Conservation (phyloP, 1,139 yeast genomes). For the Nadsonia commutata region DNA sequence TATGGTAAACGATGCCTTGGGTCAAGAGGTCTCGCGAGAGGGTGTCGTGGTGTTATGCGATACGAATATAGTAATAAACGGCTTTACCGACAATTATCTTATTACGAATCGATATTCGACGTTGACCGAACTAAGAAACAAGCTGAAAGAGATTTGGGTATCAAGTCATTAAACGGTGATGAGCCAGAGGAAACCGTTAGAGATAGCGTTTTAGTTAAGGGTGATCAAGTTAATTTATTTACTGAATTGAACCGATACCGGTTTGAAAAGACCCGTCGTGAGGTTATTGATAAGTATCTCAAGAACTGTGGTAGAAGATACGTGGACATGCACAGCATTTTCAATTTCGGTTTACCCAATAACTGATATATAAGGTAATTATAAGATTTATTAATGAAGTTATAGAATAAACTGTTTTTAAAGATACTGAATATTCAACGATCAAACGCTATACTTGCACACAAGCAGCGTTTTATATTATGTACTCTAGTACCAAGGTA, state of each 20-base stretch:
- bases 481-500: no score
- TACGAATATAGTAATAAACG: slow-evolving; percentile 66
- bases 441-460: no score
- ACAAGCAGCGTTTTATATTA: no score
- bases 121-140: slow-evolving; percentile 58
- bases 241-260: slow-evolving; percentile 66
- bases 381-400: no score
- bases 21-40: slow-evolving; percentile 41
- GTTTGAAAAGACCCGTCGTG: slow-evolving; percentile 36
- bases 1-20: slow-evolving; percentile 81
- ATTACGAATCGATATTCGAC: slow-evolving; percentile 67
- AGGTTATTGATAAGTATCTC: slow-evolving; percentile 63
- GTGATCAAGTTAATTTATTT: slow-evolving; percentile 44
- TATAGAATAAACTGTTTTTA: no score
- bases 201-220: slow-evolving; percentile 2
- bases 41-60: slow-evolving; percentile 61
- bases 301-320: slow-evolving; percentile 79
- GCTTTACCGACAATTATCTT: slow-evolving; percentile 74
- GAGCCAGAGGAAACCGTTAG: slow-evolving; percentile 13
- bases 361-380: no score
- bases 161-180: slow-evolving; percentile 11
- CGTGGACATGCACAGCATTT: slow-evolving; percentile 74
- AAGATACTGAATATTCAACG: no score
- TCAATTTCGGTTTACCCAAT: no score
- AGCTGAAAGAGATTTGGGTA: slow-evolving; percentile 27